Percentiles rank a stretch among this genome's conserved stretches.
phyloP scores from a whole-genome alignment of 2,329 filamentous ascomycete species.

The Fusarium concolor region DNA sequence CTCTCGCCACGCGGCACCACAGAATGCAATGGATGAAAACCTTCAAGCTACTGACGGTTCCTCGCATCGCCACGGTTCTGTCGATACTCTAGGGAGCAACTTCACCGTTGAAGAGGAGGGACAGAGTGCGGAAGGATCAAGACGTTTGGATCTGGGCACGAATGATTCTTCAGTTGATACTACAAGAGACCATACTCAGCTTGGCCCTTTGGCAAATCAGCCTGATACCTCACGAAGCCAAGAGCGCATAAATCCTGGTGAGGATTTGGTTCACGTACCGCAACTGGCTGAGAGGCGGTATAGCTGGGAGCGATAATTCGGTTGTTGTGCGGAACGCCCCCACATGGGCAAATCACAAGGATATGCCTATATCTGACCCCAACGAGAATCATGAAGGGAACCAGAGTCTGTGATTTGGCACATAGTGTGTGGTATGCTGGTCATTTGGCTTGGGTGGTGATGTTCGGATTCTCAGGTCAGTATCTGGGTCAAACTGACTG shows the following conservation, averaged over 20 bases:
- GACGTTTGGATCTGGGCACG: slow-evolving; percentile 39
- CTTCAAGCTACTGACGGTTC: neutral
- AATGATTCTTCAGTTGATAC: neutral
- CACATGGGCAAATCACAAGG: neutral
- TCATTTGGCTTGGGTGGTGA: neutral
- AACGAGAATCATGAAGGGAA: neutral
- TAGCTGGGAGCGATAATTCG: slow-evolving; percentile 61
- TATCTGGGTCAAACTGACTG: neutral
- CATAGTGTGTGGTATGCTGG: neutral
- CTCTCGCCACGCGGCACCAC: slow-evolving; percentile 32
- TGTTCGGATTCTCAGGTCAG: neutral
- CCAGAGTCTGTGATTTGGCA: too few species aligned
- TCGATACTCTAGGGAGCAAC: slow-evolving; percentile 66
- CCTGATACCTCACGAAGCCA: slow-evolving; percentile 46
- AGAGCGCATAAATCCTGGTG: slow-evolving; percentile 58
- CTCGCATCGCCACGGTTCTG: slow-evolving; percentile 18
- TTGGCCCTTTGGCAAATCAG: slow-evolving; percentile 1
- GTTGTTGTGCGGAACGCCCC: neutral
- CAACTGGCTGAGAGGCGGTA: slow-evolving; percentile 63
- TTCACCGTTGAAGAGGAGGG: slow-evolving; percentile 66
- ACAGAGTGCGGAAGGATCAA: slow-evolving; percentile 44
- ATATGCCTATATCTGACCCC: neutral
- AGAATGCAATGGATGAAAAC: slow-evolving; percentile 3
- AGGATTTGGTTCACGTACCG: slow-evolving; percentile 63
- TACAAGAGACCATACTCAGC: neutral